Percentiles rank a stretch among this genome's conserved stretches.
Conservation (phyloP, 345 rosid genomes). For the Gossypium rotundifolium region DNA sequence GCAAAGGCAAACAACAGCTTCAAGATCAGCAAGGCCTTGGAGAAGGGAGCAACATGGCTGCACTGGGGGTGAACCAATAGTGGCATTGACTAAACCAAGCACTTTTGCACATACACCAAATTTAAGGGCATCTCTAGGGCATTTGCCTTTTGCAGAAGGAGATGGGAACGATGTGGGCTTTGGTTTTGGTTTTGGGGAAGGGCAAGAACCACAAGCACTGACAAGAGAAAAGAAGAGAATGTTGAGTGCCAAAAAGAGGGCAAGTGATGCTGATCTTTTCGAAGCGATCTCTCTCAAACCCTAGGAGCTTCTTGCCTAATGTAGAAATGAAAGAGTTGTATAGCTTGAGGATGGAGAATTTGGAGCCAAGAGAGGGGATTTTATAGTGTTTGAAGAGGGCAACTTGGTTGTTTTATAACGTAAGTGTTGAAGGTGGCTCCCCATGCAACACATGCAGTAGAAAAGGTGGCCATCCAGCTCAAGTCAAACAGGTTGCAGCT, state of each 20-base stretch:
- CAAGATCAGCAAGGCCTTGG: slow-evolving; percentile 44
- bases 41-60: slow-evolving; percentile 49
- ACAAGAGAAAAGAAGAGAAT: slow-evolving; percentile 42
- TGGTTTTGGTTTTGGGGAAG: slow-evolving; percentile 34
- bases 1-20: slow-evolving; percentile 67
- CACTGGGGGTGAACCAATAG: slow-evolving; percentile 33
- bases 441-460: too few species aligned
- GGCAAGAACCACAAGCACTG: slow-evolving; percentile 36
- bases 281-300: slow-evolving; percentile 38
- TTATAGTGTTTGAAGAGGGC: slow-evolving; percentile 36
- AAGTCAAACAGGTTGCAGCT: too few species aligned
- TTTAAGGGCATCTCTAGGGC: slow-evolving; percentile 50
- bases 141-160: slow-evolving; percentile 18
- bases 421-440: too few species aligned
- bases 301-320: not conserved
- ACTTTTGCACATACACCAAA: slow-evolving; percentile 46
- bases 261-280: slow-evolving; percentile 33
- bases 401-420: not conserved
- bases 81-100: slow-evolving; percentile 23
- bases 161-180: slow-evolving; percentile 12
- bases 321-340: slow-evolving; percentile 10
- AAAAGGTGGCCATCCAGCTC: too few species aligned
- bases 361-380: slow-evolving; percentile 20
- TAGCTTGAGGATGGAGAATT: slow-evolving; percentile 10
- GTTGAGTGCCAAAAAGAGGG: slow-evolving; percentile 44